These are phyloP conservation scores for Dissophora globulifera DNA, from an alignment of 192 early-diverging fungal species.

Conservation along the genomic window DNA sequence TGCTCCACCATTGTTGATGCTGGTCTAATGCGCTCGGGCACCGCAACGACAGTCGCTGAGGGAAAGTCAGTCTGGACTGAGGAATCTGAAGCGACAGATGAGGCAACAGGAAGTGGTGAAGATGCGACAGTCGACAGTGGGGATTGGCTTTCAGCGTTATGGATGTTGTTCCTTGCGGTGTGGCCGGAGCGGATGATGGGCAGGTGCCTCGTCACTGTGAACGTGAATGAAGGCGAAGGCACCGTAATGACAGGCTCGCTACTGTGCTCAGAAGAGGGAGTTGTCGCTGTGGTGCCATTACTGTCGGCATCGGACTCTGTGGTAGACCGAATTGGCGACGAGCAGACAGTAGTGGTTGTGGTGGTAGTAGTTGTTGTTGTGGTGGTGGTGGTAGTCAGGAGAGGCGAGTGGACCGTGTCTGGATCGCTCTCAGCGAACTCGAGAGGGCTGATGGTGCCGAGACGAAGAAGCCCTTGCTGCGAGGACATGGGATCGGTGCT, in stretches of 20 bases:
- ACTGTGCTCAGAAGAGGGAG: too few species aligned
- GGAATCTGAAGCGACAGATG: too few species aligned
- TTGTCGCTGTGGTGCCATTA: too few species aligned
- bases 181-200: conserved; percentile 7
- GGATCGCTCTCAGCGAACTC: background rate
- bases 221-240: conserved; percentile 15
- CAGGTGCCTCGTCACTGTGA: background rate
- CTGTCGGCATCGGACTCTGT: background rate
- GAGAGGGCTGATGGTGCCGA: background rate
- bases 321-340: too few species aligned
- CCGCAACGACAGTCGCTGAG: background rate
- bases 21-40: too few species aligned
- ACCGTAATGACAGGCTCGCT: conserved; percentile 26
- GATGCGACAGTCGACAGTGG: background rate
- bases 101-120: too few species aligned
- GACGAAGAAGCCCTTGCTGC: conserved; percentile 3
- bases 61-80: background rate
- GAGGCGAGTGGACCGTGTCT: too few species aligned
- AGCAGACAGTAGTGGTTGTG: too few species aligned
- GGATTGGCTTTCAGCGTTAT: background rate
- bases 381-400: conserved; percentile 1
- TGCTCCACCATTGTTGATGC: conserved; percentile 8
- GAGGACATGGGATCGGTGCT: conserved; percentile 4
- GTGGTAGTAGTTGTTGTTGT: conserved; percentile 20
- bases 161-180: conserved; percentile 21